Evolutionary conservation across 2,329 filamentous ascomycete genomes (phyloP).

Genomic region (Phyllosticta paracitricarpa): DNA sequence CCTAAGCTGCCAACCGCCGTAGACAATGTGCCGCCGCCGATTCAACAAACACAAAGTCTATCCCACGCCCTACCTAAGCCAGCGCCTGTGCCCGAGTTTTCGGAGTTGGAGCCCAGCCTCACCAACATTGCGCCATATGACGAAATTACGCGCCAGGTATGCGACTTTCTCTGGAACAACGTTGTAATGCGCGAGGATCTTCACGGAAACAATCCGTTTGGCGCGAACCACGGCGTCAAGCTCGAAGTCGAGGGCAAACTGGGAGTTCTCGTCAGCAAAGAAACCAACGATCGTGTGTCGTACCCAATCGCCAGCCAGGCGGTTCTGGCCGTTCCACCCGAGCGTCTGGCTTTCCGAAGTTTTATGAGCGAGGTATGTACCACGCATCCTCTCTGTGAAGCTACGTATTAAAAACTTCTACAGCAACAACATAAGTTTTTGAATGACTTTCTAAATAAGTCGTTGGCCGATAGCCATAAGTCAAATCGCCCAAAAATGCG

Average conservation of each 20-base stretch:
- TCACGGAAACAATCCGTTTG: neutral
- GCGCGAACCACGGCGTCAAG: constrained; percentile 44
- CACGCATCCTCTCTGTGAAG: neutral
- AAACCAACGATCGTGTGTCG: constrained; percentile 58
- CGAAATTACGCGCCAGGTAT: constrained; percentile 64
- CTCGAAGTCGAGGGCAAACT: constrained; percentile 94
- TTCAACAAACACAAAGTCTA: constrained; percentile 1
- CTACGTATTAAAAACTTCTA: neutral
- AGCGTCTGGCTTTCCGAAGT: constrained; percentile 63
- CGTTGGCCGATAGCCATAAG: constrained; percentile 42
- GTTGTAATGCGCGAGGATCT: constrained; percentile 59
- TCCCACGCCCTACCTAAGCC: constrained; percentile 14
- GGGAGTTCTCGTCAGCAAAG: constrained; percentile 66
- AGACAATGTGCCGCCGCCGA: neutral
- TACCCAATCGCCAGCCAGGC: constrained; percentile 62
- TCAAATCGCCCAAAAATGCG: constrained; percentile 52
- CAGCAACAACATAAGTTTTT: constrained; percentile 70
- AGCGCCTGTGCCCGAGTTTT: constrained; percentile 13
- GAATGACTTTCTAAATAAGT: constrained; percentile 74
- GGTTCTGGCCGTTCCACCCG: constrained; percentile 22
- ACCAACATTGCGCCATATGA: constrained; percentile 62
- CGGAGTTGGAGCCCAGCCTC: constrained; percentile 48
- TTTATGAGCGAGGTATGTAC: constrained; percentile 52
- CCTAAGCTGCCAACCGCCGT: constrained; percentile 12
- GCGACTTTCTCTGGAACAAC: constrained; percentile 67